Base-by-base conservation (phyloP, 2,329 filamentous ascomycete species). In the Bipolaris gigantea region DNA sequence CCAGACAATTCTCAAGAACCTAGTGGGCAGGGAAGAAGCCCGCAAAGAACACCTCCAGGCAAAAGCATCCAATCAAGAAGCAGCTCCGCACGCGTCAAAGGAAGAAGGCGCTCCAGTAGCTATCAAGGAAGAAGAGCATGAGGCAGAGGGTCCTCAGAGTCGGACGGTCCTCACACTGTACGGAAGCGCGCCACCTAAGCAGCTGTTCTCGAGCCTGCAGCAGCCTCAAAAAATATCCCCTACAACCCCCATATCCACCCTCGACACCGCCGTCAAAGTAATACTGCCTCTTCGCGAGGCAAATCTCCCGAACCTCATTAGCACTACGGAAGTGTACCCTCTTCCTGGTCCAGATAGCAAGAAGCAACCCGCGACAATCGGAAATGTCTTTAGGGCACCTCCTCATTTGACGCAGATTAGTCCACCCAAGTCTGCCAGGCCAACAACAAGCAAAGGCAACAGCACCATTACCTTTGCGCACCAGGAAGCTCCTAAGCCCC, bases 151-250 rank as follows among this genome's bases (percentile, higher is more conserved):
- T 42, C 62, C 62, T 13, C 63, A 77, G 45, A 77, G 82, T 50
- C 81, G 79, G 57, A 77, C 85, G 15, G 87, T 93, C 5, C 78
- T 97, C 53, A 93, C 90, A 0, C 79, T 96, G 1, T 87, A 86
- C 62, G 91, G 90, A 50, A 89, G 86, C 62, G 89, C 89, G 8
- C 55, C 86, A 41, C 83, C 89, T 33, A 88, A 86, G 63, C 89
- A 93, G 56, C 79, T 97, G 4, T 97, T 94, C 72, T 96, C 93
- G 4, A 96, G 92, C 73, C 79, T 96, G 45, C 89, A 89, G 60
- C 80, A 83, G 50, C 76, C 79, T 11, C 72, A 75, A 32, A 66
- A 78, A 39, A 53, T 71, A n/a, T 21, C 64, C 15, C 71, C 73
- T 1, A 62, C 71, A 23, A 66, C 70, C n/a, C 69, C 35, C 44